Evolutionary conservation across 2,329 filamentous ascomycete genomes (phyloP).

Genomic region (Paraphaeosphaeria sporulosa): DNA sequence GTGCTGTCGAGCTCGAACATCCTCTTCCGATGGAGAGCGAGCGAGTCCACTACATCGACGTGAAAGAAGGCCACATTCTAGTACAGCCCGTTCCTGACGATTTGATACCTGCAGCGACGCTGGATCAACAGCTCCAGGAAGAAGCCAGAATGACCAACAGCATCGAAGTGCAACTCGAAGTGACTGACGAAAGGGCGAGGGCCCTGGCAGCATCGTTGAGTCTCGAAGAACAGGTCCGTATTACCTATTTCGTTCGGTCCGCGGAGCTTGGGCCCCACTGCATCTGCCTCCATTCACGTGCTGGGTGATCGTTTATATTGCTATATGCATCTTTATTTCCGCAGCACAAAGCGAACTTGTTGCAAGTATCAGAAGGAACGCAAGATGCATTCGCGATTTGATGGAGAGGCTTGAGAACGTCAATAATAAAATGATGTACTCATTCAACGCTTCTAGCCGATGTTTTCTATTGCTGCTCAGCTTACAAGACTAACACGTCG

Average conservation of each 20-base stretch:
- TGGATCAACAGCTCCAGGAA: constrained; percentile 35
- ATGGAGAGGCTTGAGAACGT: too few relatives aligned
- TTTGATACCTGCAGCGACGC: constrained; percentile 39
- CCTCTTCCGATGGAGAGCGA: constrained; percentile 35
- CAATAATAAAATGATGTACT: not conserved
- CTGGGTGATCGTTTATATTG: constrained; percentile 10
- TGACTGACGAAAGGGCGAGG: constrained; percentile 43
- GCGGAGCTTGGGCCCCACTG: constrained; percentile 14
- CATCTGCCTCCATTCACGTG: not conserved
- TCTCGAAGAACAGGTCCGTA: constrained; percentile 50
- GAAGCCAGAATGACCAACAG: constrained; percentile 41
- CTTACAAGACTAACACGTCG: constrained; percentile 33
- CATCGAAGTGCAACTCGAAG: constrained; percentile 42
- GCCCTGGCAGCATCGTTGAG: constrained; percentile 46
- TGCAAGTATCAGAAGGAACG: too few relatives aligned
- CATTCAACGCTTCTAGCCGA: not conserved
- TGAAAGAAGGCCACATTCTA: constrained; percentile 43
- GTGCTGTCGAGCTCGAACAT: constrained; percentile 38
- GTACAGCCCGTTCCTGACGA: constrained; percentile 40
- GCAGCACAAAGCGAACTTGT: not conserved
- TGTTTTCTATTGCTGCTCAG: not conserved
- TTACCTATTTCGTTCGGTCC: constrained; percentile 10
- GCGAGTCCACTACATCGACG: constrained; percentile 34
- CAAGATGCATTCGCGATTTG: too few relatives aligned
- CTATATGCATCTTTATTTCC: constrained; percentile 14